Percentiles rank a stretch among this genome's conserved stretches.
Evolutionary conservation across 345 rosid species (phyloP).

Genomic region (Camelina neglecta): DNA sequence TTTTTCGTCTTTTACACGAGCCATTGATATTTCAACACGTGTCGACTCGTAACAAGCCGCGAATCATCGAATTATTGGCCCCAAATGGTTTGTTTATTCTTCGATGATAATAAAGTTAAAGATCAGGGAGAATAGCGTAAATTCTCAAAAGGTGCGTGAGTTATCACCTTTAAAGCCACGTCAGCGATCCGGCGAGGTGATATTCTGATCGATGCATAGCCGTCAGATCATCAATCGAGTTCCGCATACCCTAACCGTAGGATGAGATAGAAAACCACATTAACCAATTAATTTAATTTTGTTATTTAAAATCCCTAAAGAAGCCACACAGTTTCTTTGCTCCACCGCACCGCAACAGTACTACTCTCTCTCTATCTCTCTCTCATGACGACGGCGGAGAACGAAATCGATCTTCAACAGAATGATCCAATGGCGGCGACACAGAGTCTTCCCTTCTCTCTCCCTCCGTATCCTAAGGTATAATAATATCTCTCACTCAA

Average conservation of each 20-base stretch:
- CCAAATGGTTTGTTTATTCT: not conserved
- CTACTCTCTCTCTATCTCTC: not conserved
- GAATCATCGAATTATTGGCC: slow-evolving; percentile 6
- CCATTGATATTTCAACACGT: not conserved
- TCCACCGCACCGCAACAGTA: slow-evolving; percentile 33
- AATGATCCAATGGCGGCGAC: not conserved
- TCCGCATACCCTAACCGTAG: slow-evolving; percentile 40
- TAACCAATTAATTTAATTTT: not conserved
- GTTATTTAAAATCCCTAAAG: not conserved
- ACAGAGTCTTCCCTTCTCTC: slow-evolving; percentile 9
- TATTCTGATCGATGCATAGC: not conserved
- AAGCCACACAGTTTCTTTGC: slow-evolving; percentile 17
- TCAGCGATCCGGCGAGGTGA: slow-evolving; percentile 43
- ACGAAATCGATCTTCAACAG: slow-evolving; percentile 8
- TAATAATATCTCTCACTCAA: not conserved
- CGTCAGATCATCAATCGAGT: slow-evolving; percentile 38
- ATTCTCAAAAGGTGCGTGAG: not conserved
- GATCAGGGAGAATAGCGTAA: slow-evolving; percentile 20
- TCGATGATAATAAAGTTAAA: not conserved
- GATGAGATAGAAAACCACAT: slow-evolving; percentile 34
- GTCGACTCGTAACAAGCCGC: not conserved
- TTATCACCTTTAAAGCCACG: slow-evolving; percentile 29
- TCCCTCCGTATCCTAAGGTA: slow-evolving; percentile 49
- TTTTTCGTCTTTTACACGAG: too few relatives aligned
- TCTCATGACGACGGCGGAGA: slow-evolving; percentile 40